phyloP scores from a whole-genome alignment of 1,284 basidiomycete genomes.

The Apiotrichum laibachii region DNA sequence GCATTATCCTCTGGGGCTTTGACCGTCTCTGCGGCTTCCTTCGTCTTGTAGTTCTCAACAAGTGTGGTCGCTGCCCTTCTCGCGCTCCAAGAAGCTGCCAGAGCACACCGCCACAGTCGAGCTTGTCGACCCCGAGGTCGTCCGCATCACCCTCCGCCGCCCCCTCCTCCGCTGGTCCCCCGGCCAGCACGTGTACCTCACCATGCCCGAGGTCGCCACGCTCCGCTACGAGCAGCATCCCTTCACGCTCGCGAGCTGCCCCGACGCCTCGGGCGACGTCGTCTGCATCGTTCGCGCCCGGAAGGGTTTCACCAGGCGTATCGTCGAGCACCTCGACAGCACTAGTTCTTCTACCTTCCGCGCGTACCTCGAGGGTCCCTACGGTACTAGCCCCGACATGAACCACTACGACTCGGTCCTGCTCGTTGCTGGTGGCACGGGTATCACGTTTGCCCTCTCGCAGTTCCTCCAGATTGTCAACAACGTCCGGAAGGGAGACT shows the following conservation, averaged over 20 bases:
- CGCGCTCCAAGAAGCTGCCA: not conserved
- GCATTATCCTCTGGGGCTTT: constrained; percentile 6
- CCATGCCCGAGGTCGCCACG: constrained; percentile 37
- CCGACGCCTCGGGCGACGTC: not conserved
- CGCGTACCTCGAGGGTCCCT: constrained; percentile 43
- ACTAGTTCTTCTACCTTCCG: constrained; percentile 13
- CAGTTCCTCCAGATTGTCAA: constrained; percentile 36
- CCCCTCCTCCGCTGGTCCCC: constrained; percentile 30
- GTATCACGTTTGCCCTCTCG: constrained; percentile 38
- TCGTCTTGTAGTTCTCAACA: constrained; percentile 59
- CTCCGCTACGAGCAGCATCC: constrained; percentile 48
- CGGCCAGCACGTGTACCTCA: constrained; percentile 41
- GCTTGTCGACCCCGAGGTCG: constrained; percentile 54
- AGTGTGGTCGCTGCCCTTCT: not conserved
- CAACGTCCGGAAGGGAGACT: constrained; percentile 24
- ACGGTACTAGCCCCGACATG: constrained; percentile 30
- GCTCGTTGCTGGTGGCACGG: constrained; percentile 44
- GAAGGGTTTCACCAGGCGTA: constrained; percentile 38
- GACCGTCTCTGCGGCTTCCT: constrained; percentile 62
- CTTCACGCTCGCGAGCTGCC: constrained; percentile 36
- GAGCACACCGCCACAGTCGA: constrained; percentile 41
- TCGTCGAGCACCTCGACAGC: constrained; percentile 11
- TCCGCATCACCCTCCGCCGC: constrained; percentile 16
- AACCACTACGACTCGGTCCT: constrained; percentile 34
- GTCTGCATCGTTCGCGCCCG: constrained; percentile 17